Evolutionary conservation across 164 flowering plant genomes (phyloP).

Genomic region (Vitis riparia): DNA sequence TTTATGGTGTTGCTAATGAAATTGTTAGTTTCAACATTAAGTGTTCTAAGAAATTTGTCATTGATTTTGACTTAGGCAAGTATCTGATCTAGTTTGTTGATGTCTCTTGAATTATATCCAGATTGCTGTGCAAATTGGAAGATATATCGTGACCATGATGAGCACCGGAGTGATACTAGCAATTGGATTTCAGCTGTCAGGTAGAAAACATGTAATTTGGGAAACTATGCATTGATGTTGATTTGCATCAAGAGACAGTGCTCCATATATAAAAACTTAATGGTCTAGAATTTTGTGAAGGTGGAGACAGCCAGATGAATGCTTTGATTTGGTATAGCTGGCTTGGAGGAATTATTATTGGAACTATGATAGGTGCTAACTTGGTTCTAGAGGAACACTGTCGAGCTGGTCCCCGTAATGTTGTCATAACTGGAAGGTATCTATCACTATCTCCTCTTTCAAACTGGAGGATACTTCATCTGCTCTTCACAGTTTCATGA

Average conservation of each 20-base stretch:
- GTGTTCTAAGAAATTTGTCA: background rate
- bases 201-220: slow-evolving; percentile 32
- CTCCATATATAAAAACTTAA: background rate
- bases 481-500: background rate
- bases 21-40: background rate
- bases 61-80: background rate
- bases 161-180: slow-evolving; percentile 89
- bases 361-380: slow-evolving; percentile 96
- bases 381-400: slow-evolving; percentile 86
- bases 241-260: background rate
- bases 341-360: slow-evolving; percentile 95
- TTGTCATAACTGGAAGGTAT: slow-evolving; percentile 97
- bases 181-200: slow-evolving; percentile 86
- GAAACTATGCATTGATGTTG: background rate
- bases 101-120: slow-evolving; percentile 15
- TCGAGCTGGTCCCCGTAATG: slow-evolving; percentile 89
- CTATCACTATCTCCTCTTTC: background rate
- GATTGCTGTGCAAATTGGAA: slow-evolving; percentile 74
- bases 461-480: background rate
- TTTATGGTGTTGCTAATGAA: background rate
- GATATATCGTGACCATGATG: slow-evolving; percentile 91
- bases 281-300: slow-evolving; percentile 36
- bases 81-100: background rate
- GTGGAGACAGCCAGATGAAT: slow-evolving; percentile 87
- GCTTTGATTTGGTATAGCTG: slow-evolving; percentile 93